Base-by-base conservation (phyloP, 2,329 filamentous ascomycete genomes). In the Fusarium poae region DNA sequence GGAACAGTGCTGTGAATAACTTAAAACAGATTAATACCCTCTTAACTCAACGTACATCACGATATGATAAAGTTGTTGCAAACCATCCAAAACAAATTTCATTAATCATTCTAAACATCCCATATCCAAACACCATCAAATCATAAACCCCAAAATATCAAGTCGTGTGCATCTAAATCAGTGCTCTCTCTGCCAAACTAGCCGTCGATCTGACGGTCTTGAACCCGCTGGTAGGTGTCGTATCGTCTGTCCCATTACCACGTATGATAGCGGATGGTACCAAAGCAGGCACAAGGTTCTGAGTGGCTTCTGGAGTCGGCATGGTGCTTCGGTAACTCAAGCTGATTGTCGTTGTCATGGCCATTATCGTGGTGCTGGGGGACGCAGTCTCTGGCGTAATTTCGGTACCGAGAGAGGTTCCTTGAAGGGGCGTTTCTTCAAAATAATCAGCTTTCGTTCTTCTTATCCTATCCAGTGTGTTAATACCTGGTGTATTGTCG, bases 161-260 rank as follows among this genome's bases (percentile, higher is more conserved):
- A 35, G 27, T 46, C 15, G 12, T 50, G n/a, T 8, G n/a, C 11
- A 11, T 40, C 44, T 54, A 56, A 20, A 58, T 43, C 44, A 46
- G 51, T 25, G 35, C 40, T 35, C 57, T 57, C 57, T 72, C 72
- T 25, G 39, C 54, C 34, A 61, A 52, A 57, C 65, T 74, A 10
- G 32, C 62, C 6, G 71, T 72, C 35, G 55, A 55, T 40, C 68
- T 72, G 5, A 75, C 51, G 12, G 75, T 77, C 40, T 42, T 66
- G 60, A 77, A 77, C 7, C 72, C 69, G 29, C 62, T 74, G 30
- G 50, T 54, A 21, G 53, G 29, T 12, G 67, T 42, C 15, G 50
- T 23, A 40, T 53, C 57, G 37, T 40, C 37, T 18, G 67, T 63
- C 11, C 45, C 37, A 12, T 64, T 71, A 20, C 39, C 39, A 21